Evolutionary conservation across 371 early-diverging fungal genomes (phyloP).

Genomic region (Mortierella sp.): DNA sequence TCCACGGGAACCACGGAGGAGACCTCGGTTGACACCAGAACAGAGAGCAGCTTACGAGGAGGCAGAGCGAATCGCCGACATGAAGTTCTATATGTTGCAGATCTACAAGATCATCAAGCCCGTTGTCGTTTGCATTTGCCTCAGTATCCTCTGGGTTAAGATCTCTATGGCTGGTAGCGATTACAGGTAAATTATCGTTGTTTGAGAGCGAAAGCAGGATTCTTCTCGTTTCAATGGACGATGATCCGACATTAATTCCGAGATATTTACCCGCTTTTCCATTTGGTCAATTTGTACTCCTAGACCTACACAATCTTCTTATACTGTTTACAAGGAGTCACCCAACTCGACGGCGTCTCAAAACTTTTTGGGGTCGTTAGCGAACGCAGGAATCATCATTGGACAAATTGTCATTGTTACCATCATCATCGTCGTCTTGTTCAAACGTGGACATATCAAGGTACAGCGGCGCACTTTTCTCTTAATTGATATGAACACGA

Average conservation of each 20-base stretch:
- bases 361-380: conserved; percentile 62
- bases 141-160: conserved; percentile 91
- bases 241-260: neutral
- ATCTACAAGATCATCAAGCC: conserved; percentile 88
- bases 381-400: conserved; percentile 81
- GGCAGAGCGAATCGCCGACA: conserved; percentile 67
- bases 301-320: conserved; percentile 68
- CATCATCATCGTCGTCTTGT: conserved; percentile 80
- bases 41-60: conserved; percentile 58
- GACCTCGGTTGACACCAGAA: conserved; percentile 54
- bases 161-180: conserved; percentile 71
- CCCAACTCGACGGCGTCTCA: conserved; percentile 37
- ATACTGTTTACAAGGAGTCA: conserved; percentile 59
- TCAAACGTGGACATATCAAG: conserved; percentile 85
- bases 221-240: neutral
- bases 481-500: no score
- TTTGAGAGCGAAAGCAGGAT: neutral
- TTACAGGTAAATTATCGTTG: conserved; percentile 61
- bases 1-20: conserved; percentile 41
- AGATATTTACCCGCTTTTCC: neutral
- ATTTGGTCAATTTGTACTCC: neutral
- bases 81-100: conserved; percentile 85
- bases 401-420: conserved; percentile 87
- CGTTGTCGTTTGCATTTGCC: conserved; percentile 80
- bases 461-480: conserved; percentile 42